Percentiles rank a stretch among this genome's conserved stretches.
These are phyloP conservation scores for Microbotryomycetes sp. DNA, from an alignment of 1,284 basidiomycete genomes.

Conservation along the genomic window DNA sequence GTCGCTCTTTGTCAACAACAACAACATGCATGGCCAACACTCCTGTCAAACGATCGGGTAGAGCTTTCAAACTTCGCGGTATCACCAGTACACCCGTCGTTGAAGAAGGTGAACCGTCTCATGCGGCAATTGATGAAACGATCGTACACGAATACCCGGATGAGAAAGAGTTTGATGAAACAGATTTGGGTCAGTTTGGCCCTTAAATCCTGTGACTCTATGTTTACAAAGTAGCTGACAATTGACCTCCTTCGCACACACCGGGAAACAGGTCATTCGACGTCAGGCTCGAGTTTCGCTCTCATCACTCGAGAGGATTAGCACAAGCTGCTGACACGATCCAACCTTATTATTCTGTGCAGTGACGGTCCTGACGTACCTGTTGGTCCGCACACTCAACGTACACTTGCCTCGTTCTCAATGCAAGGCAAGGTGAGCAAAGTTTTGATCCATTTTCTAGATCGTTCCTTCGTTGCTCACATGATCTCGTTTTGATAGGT, in stretches of 20 bases:
- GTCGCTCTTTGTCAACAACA: background rate
- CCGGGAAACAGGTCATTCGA: background rate
- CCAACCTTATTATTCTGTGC: background rate
- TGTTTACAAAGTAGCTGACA: background rate
- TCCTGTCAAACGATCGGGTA: background rate
- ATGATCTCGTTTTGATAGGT: too few species aligned
- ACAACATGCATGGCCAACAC: too few species aligned
- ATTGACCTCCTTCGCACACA: background rate
- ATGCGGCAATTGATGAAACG: background rate
- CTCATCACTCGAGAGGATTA: too few species aligned
- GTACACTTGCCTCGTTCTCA: slow-evolving; percentile 37
- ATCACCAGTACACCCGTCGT: background rate
- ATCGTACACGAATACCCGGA: slow-evolving; percentile 7
- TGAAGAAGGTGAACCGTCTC: background rate
- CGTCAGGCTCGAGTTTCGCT: background rate
- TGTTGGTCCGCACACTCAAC: slow-evolving; percentile 33
- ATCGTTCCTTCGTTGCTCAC: background rate
- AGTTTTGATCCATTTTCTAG: background rate
- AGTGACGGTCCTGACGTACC: slow-evolving; percentile 28
- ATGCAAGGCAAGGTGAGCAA: slow-evolving; percentile 31
- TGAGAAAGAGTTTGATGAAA: slow-evolving; percentile 3
- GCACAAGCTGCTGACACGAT: too few species aligned
- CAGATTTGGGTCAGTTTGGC: background rate
- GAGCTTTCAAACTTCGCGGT: background rate
- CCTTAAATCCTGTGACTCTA: background rate